Evolutionary conservation across 2,329 filamentous ascomycete species (phyloP).

Genomic region (Sporothrix variecibatus): DNA sequence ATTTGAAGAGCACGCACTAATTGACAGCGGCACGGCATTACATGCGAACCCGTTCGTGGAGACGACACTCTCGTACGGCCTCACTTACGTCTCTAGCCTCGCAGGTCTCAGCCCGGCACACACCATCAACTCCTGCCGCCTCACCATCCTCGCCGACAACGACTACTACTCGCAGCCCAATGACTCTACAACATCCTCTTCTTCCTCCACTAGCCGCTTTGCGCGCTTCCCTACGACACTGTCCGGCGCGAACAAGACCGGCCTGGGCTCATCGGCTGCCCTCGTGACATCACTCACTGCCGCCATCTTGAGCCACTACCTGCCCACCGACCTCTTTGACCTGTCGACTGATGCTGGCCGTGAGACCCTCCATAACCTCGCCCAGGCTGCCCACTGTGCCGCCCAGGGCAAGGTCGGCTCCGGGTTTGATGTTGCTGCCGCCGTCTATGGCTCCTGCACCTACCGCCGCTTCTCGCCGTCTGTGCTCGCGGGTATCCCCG

Average conservation of each 20-base stretch:
- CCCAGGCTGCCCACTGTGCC: conserved; percentile 90
- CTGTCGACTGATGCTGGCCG: conserved; percentile 56
- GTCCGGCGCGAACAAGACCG: conserved; percentile 85
- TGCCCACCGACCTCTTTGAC: conserved; percentile 59
- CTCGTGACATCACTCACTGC: conserved; percentile 86
- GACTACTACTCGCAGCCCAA: conserved; percentile 87
- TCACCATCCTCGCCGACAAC: conserved; percentile 91
- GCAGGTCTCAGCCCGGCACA: conserved; percentile 42
- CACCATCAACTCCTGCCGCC: conserved; percentile 66
- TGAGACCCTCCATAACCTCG: conserved; percentile 80
- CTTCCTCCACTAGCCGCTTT: conserved; percentile 58
- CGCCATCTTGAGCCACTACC: conserved; percentile 74
- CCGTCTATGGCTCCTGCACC: conserved; percentile 86
- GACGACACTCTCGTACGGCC: conserved; percentile 81
- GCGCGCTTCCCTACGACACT: conserved; percentile 76
- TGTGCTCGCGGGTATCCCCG: conserved; percentile 67
- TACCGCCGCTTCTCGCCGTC: conserved; percentile 91
- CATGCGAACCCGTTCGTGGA: conserved; percentile 82
- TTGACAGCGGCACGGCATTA: conserved; percentile 47
- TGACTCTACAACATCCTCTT: conserved; percentile 31
- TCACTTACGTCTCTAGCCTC: conserved; percentile 71
- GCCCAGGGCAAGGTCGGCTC: conserved; percentile 96
- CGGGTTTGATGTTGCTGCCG: conserved; percentile 92
- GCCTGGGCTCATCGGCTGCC: conserved; percentile 90
- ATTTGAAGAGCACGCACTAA: neutral